Conservation (phyloP, 2,329 filamentous ascomycete genomes). For the Paecilomyces niveus region DNA sequence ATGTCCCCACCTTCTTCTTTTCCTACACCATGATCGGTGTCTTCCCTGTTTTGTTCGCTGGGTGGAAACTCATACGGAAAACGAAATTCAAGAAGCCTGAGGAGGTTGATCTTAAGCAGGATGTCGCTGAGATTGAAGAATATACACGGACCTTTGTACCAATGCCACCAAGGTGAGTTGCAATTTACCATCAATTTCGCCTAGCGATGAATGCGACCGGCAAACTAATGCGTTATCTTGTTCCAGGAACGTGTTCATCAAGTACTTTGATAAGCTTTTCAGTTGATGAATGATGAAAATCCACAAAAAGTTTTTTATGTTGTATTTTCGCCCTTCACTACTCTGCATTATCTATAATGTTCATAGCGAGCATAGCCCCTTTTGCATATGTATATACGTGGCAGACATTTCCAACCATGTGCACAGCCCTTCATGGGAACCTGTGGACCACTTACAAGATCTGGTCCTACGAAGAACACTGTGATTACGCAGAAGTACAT, state of each 20-base stretch:
- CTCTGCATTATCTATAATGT: too few relatives aligned
- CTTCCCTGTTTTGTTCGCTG: constrained; percentile 61
- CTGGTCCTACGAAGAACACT: too few relatives aligned
- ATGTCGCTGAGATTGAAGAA: constrained; percentile 60
- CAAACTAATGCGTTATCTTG: constrained; percentile 2
- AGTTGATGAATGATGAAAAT: neutral
- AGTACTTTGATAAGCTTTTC: constrained; percentile 10
- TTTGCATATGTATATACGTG: too few relatives aligned
- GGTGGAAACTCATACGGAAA: constrained; percentile 64
- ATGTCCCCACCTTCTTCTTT: constrained; percentile 64
- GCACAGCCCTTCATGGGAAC: too few relatives aligned
- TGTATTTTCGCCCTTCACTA: too few relatives aligned
- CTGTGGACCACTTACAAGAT: too few relatives aligned
- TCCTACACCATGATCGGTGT: constrained; percentile 69
- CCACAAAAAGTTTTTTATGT: too few relatives aligned
- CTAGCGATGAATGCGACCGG: neutral
- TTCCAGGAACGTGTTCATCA: constrained; percentile 18
- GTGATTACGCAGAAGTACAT: too few relatives aligned
- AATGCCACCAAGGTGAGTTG: constrained; percentile 44
- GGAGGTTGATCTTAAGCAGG: constrained; percentile 57
- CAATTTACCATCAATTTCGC: neutral
- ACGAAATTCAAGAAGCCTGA: constrained; percentile 51
- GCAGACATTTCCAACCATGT: too few relatives aligned
- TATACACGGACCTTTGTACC: constrained; percentile 57
- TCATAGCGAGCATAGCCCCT: too few relatives aligned